Conservation (phyloP, 169 alveolate species). For the Plasmodium fragile region DNA sequence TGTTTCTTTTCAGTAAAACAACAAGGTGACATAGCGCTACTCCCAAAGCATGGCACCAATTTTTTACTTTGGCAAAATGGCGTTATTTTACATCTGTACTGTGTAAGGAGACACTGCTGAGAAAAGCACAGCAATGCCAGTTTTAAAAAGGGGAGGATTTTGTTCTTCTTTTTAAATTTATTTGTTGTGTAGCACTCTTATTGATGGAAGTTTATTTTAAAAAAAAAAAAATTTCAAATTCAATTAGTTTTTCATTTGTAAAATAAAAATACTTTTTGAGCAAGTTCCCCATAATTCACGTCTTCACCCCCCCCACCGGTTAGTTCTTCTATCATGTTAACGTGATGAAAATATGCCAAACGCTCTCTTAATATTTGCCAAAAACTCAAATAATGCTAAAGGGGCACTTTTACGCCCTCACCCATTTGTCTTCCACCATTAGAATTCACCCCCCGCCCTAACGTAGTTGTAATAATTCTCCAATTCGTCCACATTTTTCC, state of each 20-base stretch:
- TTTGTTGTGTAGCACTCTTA: neutral
- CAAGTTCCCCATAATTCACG: neutral
- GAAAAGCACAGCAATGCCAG: neutral
- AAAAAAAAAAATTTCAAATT: neutral
- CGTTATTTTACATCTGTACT: neutral
- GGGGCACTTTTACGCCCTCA: too few species aligned
- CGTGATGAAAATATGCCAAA: neutral
- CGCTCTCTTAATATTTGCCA: neutral
- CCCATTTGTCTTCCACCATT: neutral
- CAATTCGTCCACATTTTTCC: constrained; percentile 25
- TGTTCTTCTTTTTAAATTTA: neutral
- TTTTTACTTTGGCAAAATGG: neutral
- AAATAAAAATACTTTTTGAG: neutral
- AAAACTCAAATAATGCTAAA: neutral
- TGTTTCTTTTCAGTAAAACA: neutral
- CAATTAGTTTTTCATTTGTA: neutral
- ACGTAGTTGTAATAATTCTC: constrained; percentile 31
- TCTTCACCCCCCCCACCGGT: neutral
- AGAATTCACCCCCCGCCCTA: neutral
- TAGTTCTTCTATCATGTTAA: neutral
- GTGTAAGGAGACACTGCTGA: neutral
- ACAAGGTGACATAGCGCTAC: neutral
- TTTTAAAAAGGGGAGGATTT: neutral
- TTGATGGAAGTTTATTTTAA: neutral
- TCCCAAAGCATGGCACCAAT: neutral